Base-by-base conservation (phyloP, 1,139 yeast genomes). In the Taiozyma sp. region DNA sequence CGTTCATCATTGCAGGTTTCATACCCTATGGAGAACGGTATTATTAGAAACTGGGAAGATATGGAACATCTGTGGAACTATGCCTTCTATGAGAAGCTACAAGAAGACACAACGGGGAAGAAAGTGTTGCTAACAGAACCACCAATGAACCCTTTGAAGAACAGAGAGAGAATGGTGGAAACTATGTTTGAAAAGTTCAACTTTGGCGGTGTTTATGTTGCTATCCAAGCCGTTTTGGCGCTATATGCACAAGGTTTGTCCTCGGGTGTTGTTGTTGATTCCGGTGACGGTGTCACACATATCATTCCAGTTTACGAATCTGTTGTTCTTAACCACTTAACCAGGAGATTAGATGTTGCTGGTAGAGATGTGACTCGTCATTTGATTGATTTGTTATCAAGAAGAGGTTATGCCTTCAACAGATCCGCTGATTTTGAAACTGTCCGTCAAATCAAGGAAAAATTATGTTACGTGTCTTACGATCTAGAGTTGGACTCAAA, bases 21-120 rank as follows among this genome's bases (percentile, higher is more conserved):
- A 34, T 93, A 93, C 64, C 99, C 99, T 13, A 92, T 93, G 99
- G 99, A 93, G 70, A 93, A 93, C 66, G 99, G 99, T 64, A 90
- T 95, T 63, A 92, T 93, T 69, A 86, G 86, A 67, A 91, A 93
- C 68, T 93, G 99, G 99, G 96, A 92, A 65, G 99, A 93, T 68
- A 93, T 95, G 98, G 96, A 90, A 63, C 95, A 92, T 64, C 78
- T 93, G 57, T 93, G 99, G 99, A 97, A 93, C 71, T 93, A 93
- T 70, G 95, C 98, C 28, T 93, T 93, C 70, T 87, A 87, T 71
- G 96, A 93, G 61, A 81, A 88, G 64, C 85, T 93, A 90, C 81
- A 90, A 66, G 73, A 87, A 46, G 83, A 83, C 63, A 76, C 83
- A 28, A 83, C 95, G 22, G 96, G 93, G 38, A 81, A 83, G 61